phyloP scores from a whole-genome alignment of 1,284 basidiomycete genomes.

The Naganishia sp. region DNA sequence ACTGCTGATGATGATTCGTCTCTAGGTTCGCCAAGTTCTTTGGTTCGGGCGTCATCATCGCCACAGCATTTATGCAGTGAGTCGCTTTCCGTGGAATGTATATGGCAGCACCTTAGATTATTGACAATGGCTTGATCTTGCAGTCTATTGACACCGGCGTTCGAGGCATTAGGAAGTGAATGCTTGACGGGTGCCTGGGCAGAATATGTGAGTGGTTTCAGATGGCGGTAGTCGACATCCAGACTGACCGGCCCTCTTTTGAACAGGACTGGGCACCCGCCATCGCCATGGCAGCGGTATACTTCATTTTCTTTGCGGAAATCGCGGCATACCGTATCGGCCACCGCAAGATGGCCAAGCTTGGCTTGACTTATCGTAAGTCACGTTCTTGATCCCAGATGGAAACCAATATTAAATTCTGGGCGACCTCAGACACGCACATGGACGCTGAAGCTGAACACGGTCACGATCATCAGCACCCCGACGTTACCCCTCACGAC shows the following conservation, averaged over 20 bases:
- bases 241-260: neutral
- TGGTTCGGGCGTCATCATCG: slow-evolving; percentile 91
- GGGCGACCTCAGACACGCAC: slow-evolving; percentile 58
- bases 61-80: slow-evolving; percentile 86
- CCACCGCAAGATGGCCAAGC: slow-evolving; percentile 47
- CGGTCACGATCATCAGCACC: slow-evolving; percentile 66
- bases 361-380: slow-evolving; percentile 43
- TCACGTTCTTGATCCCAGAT: slow-evolving; percentile 51
- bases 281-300: slow-evolving; percentile 75
- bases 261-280: slow-evolving; percentile 74
- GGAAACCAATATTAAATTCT: neutral
- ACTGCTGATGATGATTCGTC: too few species aligned
- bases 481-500: slow-evolving; percentile 58
- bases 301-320: slow-evolving; percentile 80
- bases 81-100: slow-evolving; percentile 47
- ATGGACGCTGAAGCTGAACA: slow-evolving; percentile 56
- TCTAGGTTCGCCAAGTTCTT: slow-evolving; percentile 84
- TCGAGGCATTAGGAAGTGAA: slow-evolving; percentile 67
- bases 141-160: slow-evolving; percentile 74
- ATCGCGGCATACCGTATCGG: slow-evolving; percentile 71
- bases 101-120: neutral
- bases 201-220: slow-evolving; percentile 64
- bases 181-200: slow-evolving; percentile 75
- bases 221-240: slow-evolving; percentile 1
- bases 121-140: slow-evolving; percentile 59